phyloP scores from a whole-genome alignment of 352 stramenopile genomes.

The Globisporangium cystogenes region DNA sequence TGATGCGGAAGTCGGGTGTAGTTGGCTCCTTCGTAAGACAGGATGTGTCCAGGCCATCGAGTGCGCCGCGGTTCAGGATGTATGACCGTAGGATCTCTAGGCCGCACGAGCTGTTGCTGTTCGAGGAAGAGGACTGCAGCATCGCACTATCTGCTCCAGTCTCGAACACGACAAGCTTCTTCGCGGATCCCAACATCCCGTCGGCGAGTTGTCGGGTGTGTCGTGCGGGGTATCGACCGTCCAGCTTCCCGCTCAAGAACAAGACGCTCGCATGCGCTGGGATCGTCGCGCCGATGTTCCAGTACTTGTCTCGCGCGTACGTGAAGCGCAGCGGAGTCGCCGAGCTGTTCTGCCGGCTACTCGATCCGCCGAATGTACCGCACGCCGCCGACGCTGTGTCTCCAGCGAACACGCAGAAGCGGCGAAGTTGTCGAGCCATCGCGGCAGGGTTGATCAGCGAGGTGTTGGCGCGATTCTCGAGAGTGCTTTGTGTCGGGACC shows the following conservation, averaged over 20 bases:
- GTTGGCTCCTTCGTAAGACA: background rate
- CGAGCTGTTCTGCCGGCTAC: background rate
- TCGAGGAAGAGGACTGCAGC: background rate
- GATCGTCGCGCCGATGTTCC: conserved; percentile 18
- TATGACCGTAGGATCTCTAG: conserved; percentile 6
- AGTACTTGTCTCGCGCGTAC: conserved; percentile 24
- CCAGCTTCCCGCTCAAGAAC: conserved; percentile 15
- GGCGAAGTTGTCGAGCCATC: conserved; percentile 31
- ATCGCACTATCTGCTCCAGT: background rate
- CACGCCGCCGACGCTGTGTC: conserved; percentile 6
- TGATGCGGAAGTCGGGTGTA: background rate
- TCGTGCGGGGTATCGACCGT: conserved; percentile 7
- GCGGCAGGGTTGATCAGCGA: conserved; percentile 34
- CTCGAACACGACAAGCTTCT: conserved; percentile 3
- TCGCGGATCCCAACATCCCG: conserved; percentile 1
- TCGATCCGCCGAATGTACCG: background rate
- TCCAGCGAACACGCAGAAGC: conserved; percentile 52
- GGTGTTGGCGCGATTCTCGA: conserved; percentile 37
- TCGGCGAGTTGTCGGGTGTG: conserved; percentile 1
- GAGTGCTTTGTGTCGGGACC: conserved; percentile 22
- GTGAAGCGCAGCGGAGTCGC: background rate
- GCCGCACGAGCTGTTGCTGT: background rate
- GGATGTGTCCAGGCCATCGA: background rate
- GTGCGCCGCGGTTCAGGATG: background rate
- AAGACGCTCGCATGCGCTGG: conserved; percentile 14